phyloP scores from a whole-genome alignment of 78 protist species.

The Monocercomonoides exilis region DNA sequence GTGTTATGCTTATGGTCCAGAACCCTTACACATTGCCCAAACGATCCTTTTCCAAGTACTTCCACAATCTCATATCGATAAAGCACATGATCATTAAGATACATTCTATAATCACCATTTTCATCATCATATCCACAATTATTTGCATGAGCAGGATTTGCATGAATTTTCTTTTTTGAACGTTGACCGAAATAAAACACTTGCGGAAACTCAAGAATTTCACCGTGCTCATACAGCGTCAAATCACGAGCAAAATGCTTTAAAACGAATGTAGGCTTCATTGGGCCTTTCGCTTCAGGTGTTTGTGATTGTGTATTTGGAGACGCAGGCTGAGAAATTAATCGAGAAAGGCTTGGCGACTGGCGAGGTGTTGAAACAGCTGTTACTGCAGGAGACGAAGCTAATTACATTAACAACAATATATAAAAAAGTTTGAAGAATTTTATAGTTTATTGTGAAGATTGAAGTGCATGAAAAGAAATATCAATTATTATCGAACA shows the following conservation, averaged over 20 bases:
- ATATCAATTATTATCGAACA: too few relatives aligned
- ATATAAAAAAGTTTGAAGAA: too few relatives aligned
- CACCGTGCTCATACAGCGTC: slow-evolving; percentile 47
- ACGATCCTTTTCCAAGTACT: slow-evolving; percentile 70
- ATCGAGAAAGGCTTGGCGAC: too few relatives aligned
- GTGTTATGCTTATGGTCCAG: slow-evolving; percentile 52
- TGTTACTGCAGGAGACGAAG: too few relatives aligned
- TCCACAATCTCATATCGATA: slow-evolving; percentile 70
- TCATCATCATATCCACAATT: slow-evolving; percentile 60
- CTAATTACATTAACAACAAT: too few relatives aligned
- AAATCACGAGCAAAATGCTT: not conserved
- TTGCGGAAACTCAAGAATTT: slow-evolving; percentile 57
- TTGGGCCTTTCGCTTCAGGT: too few relatives aligned
- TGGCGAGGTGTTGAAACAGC: too few relatives aligned
- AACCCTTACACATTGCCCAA: slow-evolving; percentile 52
- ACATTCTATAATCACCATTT: slow-evolving; percentile 65
- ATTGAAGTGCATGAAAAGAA: too few relatives aligned
- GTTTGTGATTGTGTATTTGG: too few relatives aligned
- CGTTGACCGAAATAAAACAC: slow-evolving; percentile 44
- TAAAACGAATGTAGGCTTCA: not conserved
- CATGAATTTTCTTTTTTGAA: not conserved
- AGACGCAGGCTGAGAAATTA: too few relatives aligned
- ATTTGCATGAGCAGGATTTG: not conserved
- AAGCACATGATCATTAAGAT: slow-evolving; percentile 68
- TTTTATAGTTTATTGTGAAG: too few relatives aligned